Conservation (phyloP, 2,329 filamentous ascomycete genomes). For the Diplodia scrobiculata region DNA sequence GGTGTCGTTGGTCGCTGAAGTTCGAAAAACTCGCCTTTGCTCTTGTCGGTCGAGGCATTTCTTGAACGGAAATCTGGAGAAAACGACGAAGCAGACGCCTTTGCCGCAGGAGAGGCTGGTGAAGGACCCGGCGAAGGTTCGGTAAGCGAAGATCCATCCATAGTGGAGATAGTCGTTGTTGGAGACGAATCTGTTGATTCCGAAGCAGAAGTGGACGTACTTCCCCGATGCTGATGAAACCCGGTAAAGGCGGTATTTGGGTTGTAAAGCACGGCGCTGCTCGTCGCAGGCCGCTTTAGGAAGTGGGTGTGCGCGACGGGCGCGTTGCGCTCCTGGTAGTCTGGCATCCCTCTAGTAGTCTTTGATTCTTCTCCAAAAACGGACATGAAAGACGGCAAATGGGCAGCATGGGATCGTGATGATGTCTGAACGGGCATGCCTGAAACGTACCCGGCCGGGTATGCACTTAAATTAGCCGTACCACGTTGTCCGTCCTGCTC, state of each 20-base stretch:
- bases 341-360: constrained; percentile 51
- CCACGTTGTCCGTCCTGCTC: constrained; percentile 20
- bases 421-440: constrained; percentile 46
- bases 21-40: constrained; percentile 53
- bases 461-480: not conserved
- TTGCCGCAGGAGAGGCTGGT: constrained; percentile 80
- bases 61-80: constrained; percentile 56
- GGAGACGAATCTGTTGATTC: constrained; percentile 93
- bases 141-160: constrained; percentile 85
- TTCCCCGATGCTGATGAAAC: constrained; percentile 71
- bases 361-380: constrained; percentile 66
- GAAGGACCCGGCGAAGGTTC: constrained; percentile 91
- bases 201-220: constrained; percentile 74
- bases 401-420: constrained; percentile 41
- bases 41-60: constrained; percentile 37
- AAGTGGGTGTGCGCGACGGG: constrained; percentile 38
- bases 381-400: constrained; percentile 74
- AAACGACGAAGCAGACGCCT: constrained; percentile 71
- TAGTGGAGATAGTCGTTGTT: constrained; percentile 88
- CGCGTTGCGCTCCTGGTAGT: constrained; percentile 44
- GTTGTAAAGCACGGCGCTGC: constrained; percentile 40
- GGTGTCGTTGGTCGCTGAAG: constrained; percentile 53
- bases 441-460: constrained; percentile 27
- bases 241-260: constrained; percentile 41
- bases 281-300: constrained; percentile 42